A percentile compares a stretch with the other conserved stretches of the same genome.
Conservation (phyloP, 2,329 filamentous ascomycete genomes). For the Diaporthe longicolla region DNA sequence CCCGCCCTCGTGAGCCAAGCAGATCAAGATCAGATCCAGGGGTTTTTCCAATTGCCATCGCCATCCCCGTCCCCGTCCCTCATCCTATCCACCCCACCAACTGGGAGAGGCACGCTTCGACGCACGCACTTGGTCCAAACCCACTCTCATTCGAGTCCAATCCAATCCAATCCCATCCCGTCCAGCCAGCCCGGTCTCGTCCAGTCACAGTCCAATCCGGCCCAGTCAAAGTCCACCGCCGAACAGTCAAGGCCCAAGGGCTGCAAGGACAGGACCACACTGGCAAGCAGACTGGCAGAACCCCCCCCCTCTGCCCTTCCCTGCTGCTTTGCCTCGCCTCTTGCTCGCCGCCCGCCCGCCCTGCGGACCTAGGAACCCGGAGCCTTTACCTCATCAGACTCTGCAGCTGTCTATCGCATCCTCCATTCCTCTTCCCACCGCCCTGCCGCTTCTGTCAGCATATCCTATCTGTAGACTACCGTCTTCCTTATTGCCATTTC, state of each 20-base stretch:
- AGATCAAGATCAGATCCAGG: constrained; percentile 7
- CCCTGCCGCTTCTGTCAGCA: constrained; percentile 29
- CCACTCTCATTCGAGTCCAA: constrained; percentile 30
- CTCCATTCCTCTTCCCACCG: constrained; percentile 19
- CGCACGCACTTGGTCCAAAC: constrained; percentile 26
- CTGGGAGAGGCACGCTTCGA: constrained; percentile 18
- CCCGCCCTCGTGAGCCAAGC: constrained; percentile 20
- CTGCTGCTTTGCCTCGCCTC: constrained; percentile 7
- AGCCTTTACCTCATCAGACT: constrained; percentile 33
- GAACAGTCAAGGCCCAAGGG: neutral
- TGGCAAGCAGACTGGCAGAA: neutral
- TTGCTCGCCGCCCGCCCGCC: constrained; percentile 18
- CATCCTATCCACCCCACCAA: constrained; percentile 29
- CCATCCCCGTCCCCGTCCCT: constrained; percentile 15
- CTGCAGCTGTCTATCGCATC: constrained; percentile 34
- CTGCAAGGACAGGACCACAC: neutral
- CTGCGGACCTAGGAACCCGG: constrained; percentile 5
- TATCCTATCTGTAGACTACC: neutral
- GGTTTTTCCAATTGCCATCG: constrained; percentile 16
- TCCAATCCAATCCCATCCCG: constrained; percentile 27
- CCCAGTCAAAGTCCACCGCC: constrained; percentile 30
- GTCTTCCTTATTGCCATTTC: constrained; percentile 19
- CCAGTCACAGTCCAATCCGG: constrained; percentile 21
- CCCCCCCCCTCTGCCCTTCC: constrained; percentile 11
- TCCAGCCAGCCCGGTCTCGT: constrained; percentile 3